Base-by-base conservation (phyloP, 805 yeast genomes). In the Schwanniomyces pseudopolymorphus region DNA sequence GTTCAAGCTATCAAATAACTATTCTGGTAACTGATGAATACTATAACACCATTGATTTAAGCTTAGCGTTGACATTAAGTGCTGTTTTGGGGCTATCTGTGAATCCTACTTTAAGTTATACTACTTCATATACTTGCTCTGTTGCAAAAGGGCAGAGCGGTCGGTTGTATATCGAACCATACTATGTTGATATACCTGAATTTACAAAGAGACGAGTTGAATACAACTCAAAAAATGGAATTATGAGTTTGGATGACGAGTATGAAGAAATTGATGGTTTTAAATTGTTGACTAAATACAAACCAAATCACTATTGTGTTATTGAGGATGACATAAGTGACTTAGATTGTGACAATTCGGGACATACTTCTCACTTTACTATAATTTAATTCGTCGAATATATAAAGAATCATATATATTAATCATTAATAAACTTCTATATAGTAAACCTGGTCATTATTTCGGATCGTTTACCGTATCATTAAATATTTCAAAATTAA, bases 111-210 rank as follows among this genome's bases (percentile, higher is more conserved):
- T 45, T 39, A 13, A 24, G 49, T 8, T 51, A 16, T 39, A 13
- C 44, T 3, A 47, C 49, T 2, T 16, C 47, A 14, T 47, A 43
- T n/a, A 44, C 46, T 19, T 58, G 62, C 42, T 36, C 42, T 24
- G 44, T 49, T n/a, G 51, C 35, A 8, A 35, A 43, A 16, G 59
- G 59, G 6, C 45, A 50, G 33, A 45, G 43, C 40, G 60, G 55
- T 1, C 56, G 55, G 33, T 7, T 57, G 14, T 49, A 48, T 35
- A 48, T 57, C n/a, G 45, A 45, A 28, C 54, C 58, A 4, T 46
- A 39, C 25, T 24, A 46, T 11, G 48, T 48, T 3, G 49, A 44
- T 17, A 46, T 52, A n/a, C 59, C 58, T 9, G 44, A 21, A 5
- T 22, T 39, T 21, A 24, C 14, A 2, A 22, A 49, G 19, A 42